phyloP scores from a whole-genome alignment of 805 yeast genomes.

The Saccharomycopsis sp. region DNA sequence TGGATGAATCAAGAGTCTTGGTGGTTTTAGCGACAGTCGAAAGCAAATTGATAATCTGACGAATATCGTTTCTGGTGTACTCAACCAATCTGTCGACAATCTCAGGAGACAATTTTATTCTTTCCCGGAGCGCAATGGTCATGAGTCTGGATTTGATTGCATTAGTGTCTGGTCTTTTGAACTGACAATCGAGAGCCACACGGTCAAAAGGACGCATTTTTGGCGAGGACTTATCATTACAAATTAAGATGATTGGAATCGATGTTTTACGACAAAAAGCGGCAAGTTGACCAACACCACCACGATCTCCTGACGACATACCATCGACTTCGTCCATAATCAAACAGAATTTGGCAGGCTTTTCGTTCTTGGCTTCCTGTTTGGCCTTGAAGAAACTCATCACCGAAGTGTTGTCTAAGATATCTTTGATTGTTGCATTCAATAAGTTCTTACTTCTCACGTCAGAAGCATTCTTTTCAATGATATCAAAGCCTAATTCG shows the following conservation, averaged over 20 bases:
- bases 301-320: conserved; percentile 98
- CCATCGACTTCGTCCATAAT: conserved; percentile 99
- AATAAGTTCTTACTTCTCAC: conserved; percentile 79
- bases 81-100: conserved; percentile 79
- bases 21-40: conserved; percentile 79
- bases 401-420: conserved; percentile 76
- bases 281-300: conserved; percentile 95
- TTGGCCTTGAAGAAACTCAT: conserved; percentile 59
- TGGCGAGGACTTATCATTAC: conserved; percentile 88
- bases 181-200: conserved; percentile 70
- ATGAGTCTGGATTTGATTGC: conserved; percentile 78
- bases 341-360: conserved; percentile 56
- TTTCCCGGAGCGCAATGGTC: conserved; percentile 86
- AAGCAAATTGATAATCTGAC: conserved; percentile 87
- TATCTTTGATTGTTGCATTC: conserved; percentile 59
- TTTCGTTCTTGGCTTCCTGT: conserved; percentile 30
- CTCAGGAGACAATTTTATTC: conserved; percentile 69
- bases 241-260: conserved; percentile 86
- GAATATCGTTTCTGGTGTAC: conserved; percentile 82
- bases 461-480: conserved; percentile 83
- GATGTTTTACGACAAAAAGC: conserved; percentile 77
- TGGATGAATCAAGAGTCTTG: conserved; percentile 52
- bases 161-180: conserved; percentile 80
- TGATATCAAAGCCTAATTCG: conserved; percentile 61
- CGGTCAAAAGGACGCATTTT: conserved; percentile 95